Evolutionary conservation across 306 rosid genomes (phyloP).

Genomic region (Ziziphus jujuba): DNA sequence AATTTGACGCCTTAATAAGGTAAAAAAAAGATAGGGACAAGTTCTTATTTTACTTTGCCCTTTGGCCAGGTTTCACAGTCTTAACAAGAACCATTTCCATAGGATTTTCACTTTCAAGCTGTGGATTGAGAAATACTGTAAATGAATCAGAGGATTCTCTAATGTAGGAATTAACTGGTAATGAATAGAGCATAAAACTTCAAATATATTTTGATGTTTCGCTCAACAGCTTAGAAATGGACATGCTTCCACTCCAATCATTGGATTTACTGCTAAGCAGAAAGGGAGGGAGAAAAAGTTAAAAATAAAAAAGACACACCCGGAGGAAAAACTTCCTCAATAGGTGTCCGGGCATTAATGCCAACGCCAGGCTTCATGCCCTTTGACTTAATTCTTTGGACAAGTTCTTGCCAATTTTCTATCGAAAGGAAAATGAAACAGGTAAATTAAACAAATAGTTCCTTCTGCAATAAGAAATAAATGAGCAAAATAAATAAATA

Average conservation of each 20-base stretch:
- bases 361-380: constrained; percentile 89
- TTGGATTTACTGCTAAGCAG: background rate
- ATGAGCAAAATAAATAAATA: background rate
- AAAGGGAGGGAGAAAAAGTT: background rate
- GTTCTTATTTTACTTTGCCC: constrained; percentile 81
- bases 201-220: background rate
- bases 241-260: background rate
- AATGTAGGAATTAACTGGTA: background rate
- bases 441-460: background rate
- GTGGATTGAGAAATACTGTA: constrained; percentile 24
- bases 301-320: constrained; percentile 40
- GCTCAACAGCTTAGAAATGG: background rate
- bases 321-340: constrained; percentile 87
- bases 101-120: constrained; percentile 84
- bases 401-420: constrained; percentile 90
- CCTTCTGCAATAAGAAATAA: constrained; percentile 8
- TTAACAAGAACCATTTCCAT: constrained; percentile 98
- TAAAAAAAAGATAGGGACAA: background rate
- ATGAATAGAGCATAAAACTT: background rate
- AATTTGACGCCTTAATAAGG: too few relatives aligned
- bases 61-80: constrained; percentile 99
- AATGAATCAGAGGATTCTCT: constrained; percentile 9
- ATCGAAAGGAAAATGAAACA: constrained; percentile 13
- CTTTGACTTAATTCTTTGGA: constrained; percentile 55
- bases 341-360: constrained; percentile 74